These are phyloP conservation scores for Helichrysum umbraculigerum DNA, from an alignment of 129 eudicot species.

Conservation along the genomic window DNA sequence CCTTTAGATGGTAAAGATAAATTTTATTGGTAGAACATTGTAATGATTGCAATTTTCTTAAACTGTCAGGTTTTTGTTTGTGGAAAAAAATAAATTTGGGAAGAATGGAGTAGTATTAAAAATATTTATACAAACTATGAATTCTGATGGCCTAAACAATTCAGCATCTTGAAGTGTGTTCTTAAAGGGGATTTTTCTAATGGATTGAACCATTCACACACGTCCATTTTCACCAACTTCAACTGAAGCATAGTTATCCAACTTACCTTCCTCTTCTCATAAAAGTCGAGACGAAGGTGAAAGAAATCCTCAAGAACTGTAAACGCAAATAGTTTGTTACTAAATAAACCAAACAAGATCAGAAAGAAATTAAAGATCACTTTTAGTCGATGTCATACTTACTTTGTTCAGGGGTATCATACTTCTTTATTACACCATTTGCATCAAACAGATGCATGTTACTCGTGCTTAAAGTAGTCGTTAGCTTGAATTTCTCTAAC, in stretches of 20 bases:
- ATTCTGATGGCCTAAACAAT: too few species aligned
- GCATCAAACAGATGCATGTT: slow-evolving; percentile 94
- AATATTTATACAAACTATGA: too few species aligned
- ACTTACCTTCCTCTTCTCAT: slow-evolving; percentile 71
- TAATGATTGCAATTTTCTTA: too few species aligned
- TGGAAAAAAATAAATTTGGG: too few species aligned
- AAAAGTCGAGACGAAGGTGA: slow-evolving; percentile 61
- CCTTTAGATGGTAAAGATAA: too few species aligned
- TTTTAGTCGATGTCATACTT: slow-evolving; percentile 10
- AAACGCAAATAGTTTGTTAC: not conserved
- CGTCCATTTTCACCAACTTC: too few species aligned
- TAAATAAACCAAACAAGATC: not conserved
- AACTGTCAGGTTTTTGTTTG: too few species aligned
- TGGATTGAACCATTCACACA: too few species aligned
- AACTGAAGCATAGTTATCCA: not conserved
- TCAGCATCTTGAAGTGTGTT: too few species aligned
- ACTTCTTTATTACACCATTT: slow-evolving; percentile 30
- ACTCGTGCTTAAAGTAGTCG: slow-evolving; percentile 66
- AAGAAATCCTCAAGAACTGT: slow-evolving; percentile 89
- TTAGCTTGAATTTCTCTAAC: slow-evolving; percentile 73
- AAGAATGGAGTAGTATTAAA: too few species aligned
- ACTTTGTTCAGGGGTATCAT: slow-evolving; percentile 73
- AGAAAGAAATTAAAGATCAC: not conserved
- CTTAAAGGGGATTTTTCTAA: too few species aligned
- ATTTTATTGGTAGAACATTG: too few species aligned